These are phyloP conservation scores for Aspergillus panamensis DNA, from an alignment of 495 filamentous ascomycete genomes.

Conservation along the genomic window DNA sequence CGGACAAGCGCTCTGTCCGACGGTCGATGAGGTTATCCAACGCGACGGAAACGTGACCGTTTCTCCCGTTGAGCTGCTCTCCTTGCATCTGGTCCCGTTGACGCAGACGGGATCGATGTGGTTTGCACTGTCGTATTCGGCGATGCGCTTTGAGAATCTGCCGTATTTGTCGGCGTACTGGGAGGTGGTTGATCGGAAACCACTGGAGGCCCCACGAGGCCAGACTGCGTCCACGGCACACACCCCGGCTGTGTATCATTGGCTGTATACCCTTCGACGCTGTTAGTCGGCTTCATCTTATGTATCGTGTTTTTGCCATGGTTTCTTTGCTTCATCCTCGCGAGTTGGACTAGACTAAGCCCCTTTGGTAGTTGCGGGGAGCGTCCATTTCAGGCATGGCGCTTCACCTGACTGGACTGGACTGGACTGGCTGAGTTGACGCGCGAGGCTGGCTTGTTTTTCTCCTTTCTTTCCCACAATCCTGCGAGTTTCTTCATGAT, in stretches of 20 bases:
- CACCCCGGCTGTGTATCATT: constrained; percentile 41
- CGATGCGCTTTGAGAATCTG: constrained; percentile 34
- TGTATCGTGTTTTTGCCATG: too few species aligned
- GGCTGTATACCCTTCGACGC: constrained; percentile 40
- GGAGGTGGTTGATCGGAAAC: constrained; percentile 32
- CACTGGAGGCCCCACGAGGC: constrained; percentile 39
- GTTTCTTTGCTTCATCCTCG: too few species aligned
- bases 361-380: too few species aligned
- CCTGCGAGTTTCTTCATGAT: too few species aligned
- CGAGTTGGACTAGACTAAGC: too few species aligned
- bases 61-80: constrained; percentile 38
- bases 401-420: too few species aligned
- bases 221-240: constrained; percentile 29
- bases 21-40: constrained; percentile 19
- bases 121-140: constrained; percentile 40
- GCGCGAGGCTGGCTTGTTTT: too few species aligned
- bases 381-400: too few species aligned
- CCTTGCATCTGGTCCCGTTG: constrained; percentile 36
- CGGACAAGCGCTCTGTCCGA: constrained; percentile 23
- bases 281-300: constrained; percentile 18
- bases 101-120: constrained; percentile 32
- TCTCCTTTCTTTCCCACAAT: too few species aligned
- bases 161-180: constrained; percentile 27
- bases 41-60: constrained; percentile 11
- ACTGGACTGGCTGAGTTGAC: too few species aligned